Percentiles rank a stretch among this genome's conserved stretches.
Conservation (phyloP, 768 basidiomycete genomes). For the Tremella fuciformis region DNA sequence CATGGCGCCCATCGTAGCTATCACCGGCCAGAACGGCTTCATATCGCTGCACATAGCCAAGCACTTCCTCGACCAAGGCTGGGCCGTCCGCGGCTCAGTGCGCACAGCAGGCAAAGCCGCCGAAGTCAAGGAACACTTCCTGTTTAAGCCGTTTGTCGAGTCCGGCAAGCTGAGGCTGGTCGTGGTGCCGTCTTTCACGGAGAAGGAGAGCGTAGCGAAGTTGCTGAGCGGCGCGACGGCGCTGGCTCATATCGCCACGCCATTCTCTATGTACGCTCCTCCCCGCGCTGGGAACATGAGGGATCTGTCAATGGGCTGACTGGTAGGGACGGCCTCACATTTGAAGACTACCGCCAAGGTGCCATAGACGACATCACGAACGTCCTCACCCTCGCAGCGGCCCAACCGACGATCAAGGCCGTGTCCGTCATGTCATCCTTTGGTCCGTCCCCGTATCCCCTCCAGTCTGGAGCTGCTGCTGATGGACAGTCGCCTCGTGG, state of each 20-base stretch:
- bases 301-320: too few species aligned
- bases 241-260: constrained; percentile 3
- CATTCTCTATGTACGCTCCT: background rate
- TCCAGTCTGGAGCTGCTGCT: too few species aligned
- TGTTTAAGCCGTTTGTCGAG: constrained; percentile 23
- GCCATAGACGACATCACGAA: background rate
- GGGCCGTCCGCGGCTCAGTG: constrained; percentile 47
- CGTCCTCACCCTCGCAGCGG: background rate
- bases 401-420: background rate
- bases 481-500: too few species aligned
- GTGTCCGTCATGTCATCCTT: background rate
- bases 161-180: constrained; percentile 30
- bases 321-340: background rate
- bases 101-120: constrained; percentile 31
- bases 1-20: too few species aligned
- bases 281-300: too few species aligned
- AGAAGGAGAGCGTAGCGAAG: constrained; percentile 33
- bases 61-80: constrained; percentile 37
- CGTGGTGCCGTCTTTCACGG: constrained; percentile 36
- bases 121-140: constrained; percentile 17
- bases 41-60: constrained; percentile 36
- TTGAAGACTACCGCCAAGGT: background rate
- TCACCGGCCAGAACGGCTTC: constrained; percentile 45
- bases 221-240: constrained; percentile 32
- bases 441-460: background rate